phyloP scores from a whole-genome alignment of 768 basidiomycete species.

The Pleurotus salmoneostramineus region DNA sequence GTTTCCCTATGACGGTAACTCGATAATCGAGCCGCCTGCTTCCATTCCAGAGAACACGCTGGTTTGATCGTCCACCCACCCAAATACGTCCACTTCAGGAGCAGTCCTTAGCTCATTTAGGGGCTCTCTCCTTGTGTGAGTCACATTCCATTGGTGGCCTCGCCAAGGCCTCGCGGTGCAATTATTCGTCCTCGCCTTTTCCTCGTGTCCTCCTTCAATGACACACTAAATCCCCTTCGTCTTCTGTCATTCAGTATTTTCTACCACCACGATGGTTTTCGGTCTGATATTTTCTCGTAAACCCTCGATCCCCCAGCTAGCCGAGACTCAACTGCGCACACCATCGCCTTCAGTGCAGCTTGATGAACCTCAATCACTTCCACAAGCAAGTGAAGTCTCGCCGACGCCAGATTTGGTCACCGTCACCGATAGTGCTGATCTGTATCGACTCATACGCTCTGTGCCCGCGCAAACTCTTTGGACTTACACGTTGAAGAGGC shows the following conservation, averaged over 20 bases:
- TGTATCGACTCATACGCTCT: constrained; percentile 4
- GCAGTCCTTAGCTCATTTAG: no score
- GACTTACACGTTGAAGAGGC: neutral
- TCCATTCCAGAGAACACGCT: no score
- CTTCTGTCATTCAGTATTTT: neutral
- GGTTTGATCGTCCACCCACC: no score
- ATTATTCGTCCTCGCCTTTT: neutral
- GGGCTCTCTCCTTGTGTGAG: no score
- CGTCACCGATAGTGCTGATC: neutral
- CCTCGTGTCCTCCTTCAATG: neutral
- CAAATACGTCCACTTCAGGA: no score
- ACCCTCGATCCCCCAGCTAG: neutral
- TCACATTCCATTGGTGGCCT: neutral
- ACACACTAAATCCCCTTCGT: neutral
- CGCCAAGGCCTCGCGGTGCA: neutral
- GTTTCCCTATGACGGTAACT: no score
- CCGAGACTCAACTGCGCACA: neutral
- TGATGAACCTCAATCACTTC: neutral
- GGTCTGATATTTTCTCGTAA: constrained; percentile 6
- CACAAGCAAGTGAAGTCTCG: neutral
- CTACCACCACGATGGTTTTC: constrained; percentile 4
- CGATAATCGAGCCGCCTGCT: no score
- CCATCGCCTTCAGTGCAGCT: neutral
- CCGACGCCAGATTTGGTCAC: neutral
- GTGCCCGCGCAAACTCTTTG: constrained; percentile 1